A percentile compares a stretch with the other conserved stretches of the same genome.
Conservation (phyloP, 2,329 filamentous ascomycete species). For the Dactylonectria macrodidyma region DNA sequence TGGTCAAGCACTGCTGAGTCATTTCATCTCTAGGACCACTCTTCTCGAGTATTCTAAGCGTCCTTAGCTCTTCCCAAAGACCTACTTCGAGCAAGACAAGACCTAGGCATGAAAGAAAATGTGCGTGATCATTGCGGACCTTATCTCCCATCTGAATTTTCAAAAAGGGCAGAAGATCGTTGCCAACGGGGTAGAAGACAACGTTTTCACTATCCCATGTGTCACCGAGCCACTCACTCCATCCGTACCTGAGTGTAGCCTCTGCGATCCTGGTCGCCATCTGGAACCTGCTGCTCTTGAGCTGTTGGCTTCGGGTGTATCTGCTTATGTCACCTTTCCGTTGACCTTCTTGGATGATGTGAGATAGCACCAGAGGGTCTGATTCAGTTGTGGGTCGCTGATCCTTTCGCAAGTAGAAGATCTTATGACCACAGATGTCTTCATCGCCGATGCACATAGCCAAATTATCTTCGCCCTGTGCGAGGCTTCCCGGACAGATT, state of each 20-base stretch:
- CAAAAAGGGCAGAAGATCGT: slow-evolving; percentile 21
- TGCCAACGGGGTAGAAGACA: slow-evolving; percentile 19
- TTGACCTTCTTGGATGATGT: slow-evolving; percentile 17
- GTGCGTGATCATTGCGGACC: not conserved
- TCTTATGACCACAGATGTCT: slow-evolving; percentile 10
- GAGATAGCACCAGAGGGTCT: slow-evolving; percentile 9
- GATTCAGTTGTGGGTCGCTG: slow-evolving; percentile 1
- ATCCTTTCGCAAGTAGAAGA: slow-evolving; percentile 18
- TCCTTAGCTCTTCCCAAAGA: not conserved
- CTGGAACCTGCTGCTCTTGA: slow-evolving; percentile 11
- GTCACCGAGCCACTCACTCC: slow-evolving; percentile 27
- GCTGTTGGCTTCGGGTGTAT: slow-evolving; percentile 3
- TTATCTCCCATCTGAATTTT: not conserved
- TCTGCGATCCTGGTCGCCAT: slow-evolving; percentile 23
- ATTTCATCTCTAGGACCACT: not conserved
- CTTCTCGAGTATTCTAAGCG: not conserved
- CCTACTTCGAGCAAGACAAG: not conserved
- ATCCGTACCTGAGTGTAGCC: slow-evolving; percentile 26
- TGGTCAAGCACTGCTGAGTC: not conserved
- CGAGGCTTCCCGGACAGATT: slow-evolving; percentile 28
- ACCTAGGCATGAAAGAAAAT: not conserved
- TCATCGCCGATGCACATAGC: slow-evolving; percentile 28
- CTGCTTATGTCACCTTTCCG: not conserved
- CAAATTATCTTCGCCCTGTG: slow-evolving; percentile 12
- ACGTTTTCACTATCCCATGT: slow-evolving; percentile 18